Evolutionary conservation across 2,329 filamentous ascomycete genomes (phyloP).

Genomic region (Ophiostoma piceae): DNA sequence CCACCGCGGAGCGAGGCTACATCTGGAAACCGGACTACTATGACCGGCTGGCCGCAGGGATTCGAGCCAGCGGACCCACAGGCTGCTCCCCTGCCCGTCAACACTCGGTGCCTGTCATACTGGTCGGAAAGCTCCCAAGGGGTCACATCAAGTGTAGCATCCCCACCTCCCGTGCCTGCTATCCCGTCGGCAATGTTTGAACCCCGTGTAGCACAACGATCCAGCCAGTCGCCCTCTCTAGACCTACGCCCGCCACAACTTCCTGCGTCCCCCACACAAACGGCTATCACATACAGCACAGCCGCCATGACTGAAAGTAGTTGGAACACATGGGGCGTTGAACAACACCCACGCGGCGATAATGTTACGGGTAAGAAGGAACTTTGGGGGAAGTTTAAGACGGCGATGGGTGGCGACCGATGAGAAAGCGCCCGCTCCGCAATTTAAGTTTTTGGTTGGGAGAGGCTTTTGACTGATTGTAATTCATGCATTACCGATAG

Average conservation of each 20-base stretch:
- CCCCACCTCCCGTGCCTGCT: not conserved
- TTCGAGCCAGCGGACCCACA: constrained; percentile 8
- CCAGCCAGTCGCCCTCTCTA: not conserved
- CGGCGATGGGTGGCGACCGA: not conserved
- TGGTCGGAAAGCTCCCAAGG: constrained; percentile 8
- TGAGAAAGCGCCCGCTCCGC: not conserved
- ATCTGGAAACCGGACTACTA: not conserved
- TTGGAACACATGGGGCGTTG: constrained; percentile 6
- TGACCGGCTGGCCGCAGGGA: not conserved
- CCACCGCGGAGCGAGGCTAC: not conserved
- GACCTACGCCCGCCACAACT: not conserved
- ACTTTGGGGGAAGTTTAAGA: not conserved
- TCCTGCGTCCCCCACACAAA: not conserved
- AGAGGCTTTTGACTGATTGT: too few species aligned
- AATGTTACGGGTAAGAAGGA: not conserved
- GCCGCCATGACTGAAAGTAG: not conserved
- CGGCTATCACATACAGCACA: not conserved
- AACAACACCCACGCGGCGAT: not conserved
- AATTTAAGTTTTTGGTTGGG: not conserved
- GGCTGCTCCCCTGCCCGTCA: not conserved
- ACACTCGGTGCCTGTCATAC: not conserved
- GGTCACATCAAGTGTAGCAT: not conserved
- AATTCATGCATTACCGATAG: too few species aligned
- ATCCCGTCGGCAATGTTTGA: not conserved
- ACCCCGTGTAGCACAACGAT: not conserved